These are phyloP conservation scores for Saturnispora ahearnii DNA, from an alignment of 805 yeast species.

Conservation along the genomic window DNA sequence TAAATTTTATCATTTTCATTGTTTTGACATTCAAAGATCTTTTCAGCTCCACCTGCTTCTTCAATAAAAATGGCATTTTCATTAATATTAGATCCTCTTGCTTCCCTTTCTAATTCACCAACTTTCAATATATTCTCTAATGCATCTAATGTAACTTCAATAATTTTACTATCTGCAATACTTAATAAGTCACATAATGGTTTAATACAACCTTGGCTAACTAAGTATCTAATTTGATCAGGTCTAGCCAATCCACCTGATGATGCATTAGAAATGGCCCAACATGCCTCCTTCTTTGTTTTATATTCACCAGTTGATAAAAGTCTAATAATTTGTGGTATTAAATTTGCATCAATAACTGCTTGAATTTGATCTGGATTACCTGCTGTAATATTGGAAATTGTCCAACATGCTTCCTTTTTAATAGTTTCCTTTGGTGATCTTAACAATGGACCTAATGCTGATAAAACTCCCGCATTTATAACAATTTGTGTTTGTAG, in stretches of 20 bases:
- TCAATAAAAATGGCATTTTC: constrained; percentile 88
- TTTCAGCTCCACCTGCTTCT: constrained; percentile 98
- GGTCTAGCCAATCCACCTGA: constrained; percentile 91
- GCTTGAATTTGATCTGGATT: constrained; percentile 93
- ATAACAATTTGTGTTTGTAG: constrained; percentile 91
- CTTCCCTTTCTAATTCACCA: constrained; percentile 88
- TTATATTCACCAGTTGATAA: constrained; percentile 79
- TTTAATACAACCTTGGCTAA: constrained; percentile 91
- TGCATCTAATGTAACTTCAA: constrained; percentile 93
- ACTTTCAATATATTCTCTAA: constrained; percentile 86
- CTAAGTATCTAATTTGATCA: constrained; percentile 88
- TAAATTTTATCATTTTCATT: constrained; percentile 89
- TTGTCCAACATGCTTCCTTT: constrained; percentile 98
- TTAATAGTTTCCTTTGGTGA: constrained; percentile 87
- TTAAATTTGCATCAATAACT: constrained; percentile 86
- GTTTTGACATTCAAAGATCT: constrained; percentile 85
- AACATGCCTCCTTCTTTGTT: constrained; percentile 97
- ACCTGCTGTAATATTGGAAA: constrained; percentile 97
- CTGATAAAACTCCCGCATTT: constrained; percentile 84
- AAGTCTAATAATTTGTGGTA: constrained; percentile 82
- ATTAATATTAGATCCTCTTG: constrained; percentile 58
- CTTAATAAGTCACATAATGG: constrained; percentile 89
- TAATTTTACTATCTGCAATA: constrained; percentile 82
- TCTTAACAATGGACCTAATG: constrained; percentile 67
- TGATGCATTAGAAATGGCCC: constrained; percentile 98